Conservation (phyloP, 805 yeast species). For the Starmerella apicola region DNA sequence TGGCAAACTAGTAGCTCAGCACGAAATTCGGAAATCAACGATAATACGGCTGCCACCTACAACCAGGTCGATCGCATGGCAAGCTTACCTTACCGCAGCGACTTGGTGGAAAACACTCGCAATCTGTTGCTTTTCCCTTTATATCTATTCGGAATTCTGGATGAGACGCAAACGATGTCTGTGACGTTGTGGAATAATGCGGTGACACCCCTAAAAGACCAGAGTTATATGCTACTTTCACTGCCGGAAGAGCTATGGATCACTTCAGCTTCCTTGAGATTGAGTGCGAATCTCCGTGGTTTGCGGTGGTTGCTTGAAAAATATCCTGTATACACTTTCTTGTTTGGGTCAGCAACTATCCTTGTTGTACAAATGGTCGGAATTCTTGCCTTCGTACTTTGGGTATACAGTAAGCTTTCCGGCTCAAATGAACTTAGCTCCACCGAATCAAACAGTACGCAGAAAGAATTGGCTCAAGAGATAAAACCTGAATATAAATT, state of each 20-base stretch:
- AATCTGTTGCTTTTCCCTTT: slow-evolving; percentile 24
- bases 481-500: too few relatives aligned
- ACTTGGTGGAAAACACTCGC: slow-evolving; percentile 22
- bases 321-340: slow-evolving; percentile 12
- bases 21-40: neutral
- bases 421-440: too few relatives aligned
- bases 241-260: slow-evolving; percentile 8
- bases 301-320: slow-evolving; percentile 12
- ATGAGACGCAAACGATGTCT: slow-evolving; percentile 21
- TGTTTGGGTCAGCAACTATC: slow-evolving; percentile 8
- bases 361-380: slow-evolving; percentile 13
- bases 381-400: neutral
- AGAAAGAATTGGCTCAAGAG: too few relatives aligned
- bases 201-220: neutral
- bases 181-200: slow-evolving; percentile 20
- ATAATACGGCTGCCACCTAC: neutral
- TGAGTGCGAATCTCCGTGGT: slow-evolving; percentile 12
- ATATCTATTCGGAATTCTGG: slow-evolving; percentile 22
- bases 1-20: neutral
- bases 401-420: neutral
- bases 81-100: slow-evolving; percentile 25
- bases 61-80: slow-evolving; percentile 20
- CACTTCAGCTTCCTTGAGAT: slow-evolving; percentile 5
- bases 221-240: slow-evolving; percentile 6
- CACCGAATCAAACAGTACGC: too few relatives aligned